These are phyloP conservation scores for Aspergillus pseudoviridinutans DNA, from an alignment of 2,329 filamentous ascomycete species.

Conservation along the genomic window DNA sequence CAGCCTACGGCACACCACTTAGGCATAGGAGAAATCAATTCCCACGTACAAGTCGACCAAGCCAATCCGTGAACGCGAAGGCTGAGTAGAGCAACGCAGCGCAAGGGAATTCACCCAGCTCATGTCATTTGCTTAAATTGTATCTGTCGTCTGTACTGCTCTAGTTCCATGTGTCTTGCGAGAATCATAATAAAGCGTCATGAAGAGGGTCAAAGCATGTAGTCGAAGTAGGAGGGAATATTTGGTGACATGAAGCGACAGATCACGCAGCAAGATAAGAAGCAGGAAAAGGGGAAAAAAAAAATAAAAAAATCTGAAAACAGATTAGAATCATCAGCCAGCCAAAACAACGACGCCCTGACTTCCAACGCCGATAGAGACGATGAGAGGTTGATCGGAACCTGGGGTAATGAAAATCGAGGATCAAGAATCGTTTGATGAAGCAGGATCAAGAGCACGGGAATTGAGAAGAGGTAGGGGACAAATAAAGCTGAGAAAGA, in stretches of 20 bases:
- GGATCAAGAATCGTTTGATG: conserved; percentile 12
- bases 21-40: neutral
- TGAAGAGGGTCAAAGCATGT: neutral
- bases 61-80: neutral
- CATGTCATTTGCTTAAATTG: conserved; percentile 4
- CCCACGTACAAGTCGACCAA: neutral
- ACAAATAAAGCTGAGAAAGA: neutral
- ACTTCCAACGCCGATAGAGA: conserved; percentile 38
- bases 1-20: neutral
- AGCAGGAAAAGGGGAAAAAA: conserved; percentile 7
- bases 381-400: conserved; percentile 27
- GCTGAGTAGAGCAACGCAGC: neutral
- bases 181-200: neutral
- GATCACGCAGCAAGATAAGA: neutral
- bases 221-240: neutral
- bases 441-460: conserved; percentile 3
- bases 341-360: conserved; percentile 37
- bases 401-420: conserved; percentile 15
- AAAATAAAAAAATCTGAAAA: conserved; percentile 6
- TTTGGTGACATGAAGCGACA: neutral
- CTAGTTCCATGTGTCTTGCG: conserved; percentile 1
- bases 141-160: conserved; percentile 1
- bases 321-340: conserved; percentile 25
- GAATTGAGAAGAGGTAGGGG: conserved; percentile 1
- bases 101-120: neutral